Conservation (phyloP, 2,329 filamentous ascomycete species). For the Fusarium sp. region DNA sequence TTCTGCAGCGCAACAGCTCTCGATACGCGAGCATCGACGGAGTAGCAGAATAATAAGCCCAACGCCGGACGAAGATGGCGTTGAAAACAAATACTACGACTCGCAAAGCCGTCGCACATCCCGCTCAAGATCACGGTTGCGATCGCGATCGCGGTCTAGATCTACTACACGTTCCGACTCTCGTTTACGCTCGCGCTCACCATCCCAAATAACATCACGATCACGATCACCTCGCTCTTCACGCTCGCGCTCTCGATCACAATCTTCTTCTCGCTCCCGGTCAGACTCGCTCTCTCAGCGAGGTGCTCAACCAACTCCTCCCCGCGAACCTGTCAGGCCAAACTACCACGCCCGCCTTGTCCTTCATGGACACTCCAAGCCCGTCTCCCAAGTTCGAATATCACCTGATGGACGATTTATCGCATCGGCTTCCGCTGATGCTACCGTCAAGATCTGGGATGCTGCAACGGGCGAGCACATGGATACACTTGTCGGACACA, state of each 20-base stretch:
- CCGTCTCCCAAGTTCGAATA: slow-evolving; percentile 86
- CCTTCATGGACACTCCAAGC: slow-evolving; percentile 79
- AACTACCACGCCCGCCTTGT: slow-evolving; percentile 76
- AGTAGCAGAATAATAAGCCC: slow-evolving; percentile 40
- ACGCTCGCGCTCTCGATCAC: slow-evolving; percentile 44
- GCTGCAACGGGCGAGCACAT: slow-evolving; percentile 78
- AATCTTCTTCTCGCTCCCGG: slow-evolving; percentile 46
- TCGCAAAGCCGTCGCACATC: slow-evolving; percentile 45
- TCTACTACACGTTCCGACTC: slow-evolving; percentile 53
- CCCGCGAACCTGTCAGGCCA: slow-evolving; percentile 63
- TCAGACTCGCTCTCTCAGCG: slow-evolving; percentile 43
- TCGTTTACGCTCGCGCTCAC: slow-evolving; percentile 46
- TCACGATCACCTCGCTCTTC: slow-evolving; percentile 47
- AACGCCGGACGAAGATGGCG: slow-evolving; percentile 37
- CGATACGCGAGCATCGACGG: slow-evolving; percentile 31
- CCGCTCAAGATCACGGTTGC: slow-evolving; percentile 46
- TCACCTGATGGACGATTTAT: slow-evolving; percentile 91
- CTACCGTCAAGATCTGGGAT: slow-evolving; percentile 91
- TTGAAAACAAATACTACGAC: slow-evolving; percentile 42
- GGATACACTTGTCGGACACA: slow-evolving; percentile 90
- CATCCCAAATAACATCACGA: slow-evolving; percentile 45
- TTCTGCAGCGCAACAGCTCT: slow-evolving; percentile 27
- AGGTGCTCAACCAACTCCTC: slow-evolving; percentile 48
- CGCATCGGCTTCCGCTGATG: slow-evolving; percentile 89
- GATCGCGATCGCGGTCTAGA: slow-evolving; percentile 48